These are phyloP conservation scores for Pelargonium exstipulatum DNA, from an alignment of 441 rosid genomes.

Conservation along the genomic window DNA sequence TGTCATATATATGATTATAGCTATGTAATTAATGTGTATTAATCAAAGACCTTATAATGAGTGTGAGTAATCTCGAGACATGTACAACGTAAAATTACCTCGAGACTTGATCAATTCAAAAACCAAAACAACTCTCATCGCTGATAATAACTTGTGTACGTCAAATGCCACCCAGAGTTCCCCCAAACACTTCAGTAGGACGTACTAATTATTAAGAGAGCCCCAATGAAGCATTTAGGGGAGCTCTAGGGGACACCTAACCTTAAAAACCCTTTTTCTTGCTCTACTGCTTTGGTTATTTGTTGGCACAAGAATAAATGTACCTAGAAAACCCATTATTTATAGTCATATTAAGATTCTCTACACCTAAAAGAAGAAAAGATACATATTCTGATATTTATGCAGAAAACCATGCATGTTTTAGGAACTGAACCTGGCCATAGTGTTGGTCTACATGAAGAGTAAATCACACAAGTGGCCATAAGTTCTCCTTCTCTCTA, in stretches of 20 bases:
- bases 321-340: neutral
- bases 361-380: neutral
- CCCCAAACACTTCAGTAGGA: constrained; percentile 4
- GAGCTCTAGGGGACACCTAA: neutral
- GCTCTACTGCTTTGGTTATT: neutral
- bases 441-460: neutral
- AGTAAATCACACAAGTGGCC: neutral
- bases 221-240: constrained; percentile 1
- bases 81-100: no score
- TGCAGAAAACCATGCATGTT: neutral
- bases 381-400: neutral
- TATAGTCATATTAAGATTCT: neutral
- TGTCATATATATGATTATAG: no score
- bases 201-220: neutral
- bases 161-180: constrained; percentile 1
- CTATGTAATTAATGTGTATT: no score
- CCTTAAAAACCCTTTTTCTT: neutral
- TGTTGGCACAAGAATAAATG: neutral
- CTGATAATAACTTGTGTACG: neutral
- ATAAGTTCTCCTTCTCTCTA: neutral
- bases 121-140: no score
- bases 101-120: no score
- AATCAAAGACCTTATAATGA: no score
- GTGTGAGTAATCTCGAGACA: no score
- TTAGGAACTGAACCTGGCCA: no score